A percentile compares a stretch with the other conserved stretches of the same genome.
Conservation (phyloP, 306 rosid genomes). For the Quercus dentata region DNA sequence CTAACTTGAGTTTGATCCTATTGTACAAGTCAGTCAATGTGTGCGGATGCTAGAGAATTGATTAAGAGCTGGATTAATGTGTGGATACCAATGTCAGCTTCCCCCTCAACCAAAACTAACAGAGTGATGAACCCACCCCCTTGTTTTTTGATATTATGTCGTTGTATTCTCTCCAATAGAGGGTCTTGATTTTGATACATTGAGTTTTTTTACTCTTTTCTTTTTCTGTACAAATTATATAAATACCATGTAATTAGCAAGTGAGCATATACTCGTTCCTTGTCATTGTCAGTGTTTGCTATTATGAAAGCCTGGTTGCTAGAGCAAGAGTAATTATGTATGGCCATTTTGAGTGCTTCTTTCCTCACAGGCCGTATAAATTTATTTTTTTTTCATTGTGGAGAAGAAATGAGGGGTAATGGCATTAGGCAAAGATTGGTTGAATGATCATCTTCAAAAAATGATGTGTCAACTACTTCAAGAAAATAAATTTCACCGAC, state of each 20-base stretch:
- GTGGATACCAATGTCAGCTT: constrained; percentile 21
- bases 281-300: too few relatives aligned
- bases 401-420: background rate
- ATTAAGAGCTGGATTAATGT: constrained; percentile 20
- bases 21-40: background rate
- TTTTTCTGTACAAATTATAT: background rate
- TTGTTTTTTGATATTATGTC: background rate
- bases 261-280: background rate
- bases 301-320: background rate
- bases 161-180: background rate
- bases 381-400: background rate
- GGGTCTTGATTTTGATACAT: background rate
- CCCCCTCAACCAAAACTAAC: constrained; percentile 11
- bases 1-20: constrained; percentile 1
- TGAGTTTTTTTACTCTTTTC: background rate
- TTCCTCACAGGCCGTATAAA: background rate
- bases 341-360: background rate
- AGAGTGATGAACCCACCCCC: background rate
- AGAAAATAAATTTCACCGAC: background rate
- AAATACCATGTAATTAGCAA: background rate
- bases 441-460: background rate
- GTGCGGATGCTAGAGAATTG: constrained; percentile 1
- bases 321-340: background rate
- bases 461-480: background rate
- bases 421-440: background rate